A percentile compares a stretch with the other conserved stretches of the same genome.
phyloP scores from a whole-genome alignment of 768 basidiomycete genomes.

The Arthromyces matolae region DNA sequence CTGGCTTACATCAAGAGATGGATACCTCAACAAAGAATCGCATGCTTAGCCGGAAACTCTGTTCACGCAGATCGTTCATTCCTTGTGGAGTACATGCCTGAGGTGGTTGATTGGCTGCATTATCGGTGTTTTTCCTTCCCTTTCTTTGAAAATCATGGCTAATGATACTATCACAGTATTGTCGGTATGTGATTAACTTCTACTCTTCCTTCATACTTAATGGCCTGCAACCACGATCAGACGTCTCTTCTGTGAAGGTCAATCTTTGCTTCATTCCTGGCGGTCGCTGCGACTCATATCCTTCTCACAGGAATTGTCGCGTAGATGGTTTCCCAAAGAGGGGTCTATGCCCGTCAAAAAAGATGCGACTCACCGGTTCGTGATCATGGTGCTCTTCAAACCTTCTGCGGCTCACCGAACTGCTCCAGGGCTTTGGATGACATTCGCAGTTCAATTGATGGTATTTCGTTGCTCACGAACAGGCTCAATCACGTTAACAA shows the following conservation, averaged over 20 bases:
- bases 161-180: conserved; percentile 40
- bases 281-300: background rate
- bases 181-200: conserved; percentile 49
- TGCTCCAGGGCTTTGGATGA: conserved; percentile 72
- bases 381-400: conserved; percentile 6
- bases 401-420: background rate
- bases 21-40: conserved; percentile 63
- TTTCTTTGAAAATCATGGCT: background rate
- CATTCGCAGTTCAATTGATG: conserved; percentile 71
- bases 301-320: conserved; percentile 56
- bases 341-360: conserved; percentile 26
- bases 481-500: too few species aligned
- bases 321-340: conserved; percentile 63
- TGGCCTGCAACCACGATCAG: too few species aligned
- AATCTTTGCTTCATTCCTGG: background rate
- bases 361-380: conserved; percentile 58
- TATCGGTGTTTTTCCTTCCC: conserved; percentile 51
- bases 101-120: conserved; percentile 74
- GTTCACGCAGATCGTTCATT: conserved; percentile 81
- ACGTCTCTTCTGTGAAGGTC: conserved; percentile 84
- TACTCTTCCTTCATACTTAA: too few species aligned
- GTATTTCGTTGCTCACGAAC: conserved; percentile 29
- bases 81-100: conserved; percentile 75
- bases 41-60: conserved; percentile 82
- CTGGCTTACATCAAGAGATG: conserved; percentile 80